Evolutionary conservation across 805 yeast species (phyloP).

Genomic region (Monosporozyma aquatica): DNA sequence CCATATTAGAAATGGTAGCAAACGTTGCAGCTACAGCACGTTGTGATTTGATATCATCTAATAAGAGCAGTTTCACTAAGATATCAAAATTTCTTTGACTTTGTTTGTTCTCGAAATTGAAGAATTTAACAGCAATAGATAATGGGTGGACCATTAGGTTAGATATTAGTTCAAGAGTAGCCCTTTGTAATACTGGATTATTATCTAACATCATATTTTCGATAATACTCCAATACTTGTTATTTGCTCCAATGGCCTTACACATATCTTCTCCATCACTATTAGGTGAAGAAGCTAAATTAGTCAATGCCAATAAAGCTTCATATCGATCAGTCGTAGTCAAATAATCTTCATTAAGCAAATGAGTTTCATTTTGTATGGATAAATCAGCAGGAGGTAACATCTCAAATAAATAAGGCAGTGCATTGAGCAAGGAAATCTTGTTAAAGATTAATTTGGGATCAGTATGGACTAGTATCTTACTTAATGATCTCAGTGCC

Average conservation of each 20-base stretch:
- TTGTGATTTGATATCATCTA: slow-evolving; percentile 36
- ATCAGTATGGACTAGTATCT: slow-evolving; percentile 36
- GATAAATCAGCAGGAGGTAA: slow-evolving; percentile 11
- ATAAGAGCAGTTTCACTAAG: slow-evolving; percentile 33
- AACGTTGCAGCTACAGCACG: slow-evolving; percentile 33
- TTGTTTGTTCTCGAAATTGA: slow-evolving; percentile 38
- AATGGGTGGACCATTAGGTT: slow-evolving; percentile 41
- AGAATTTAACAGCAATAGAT: slow-evolving; percentile 42
- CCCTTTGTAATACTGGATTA: slow-evolving; percentile 43
- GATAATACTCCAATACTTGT: slow-evolving; percentile 39
- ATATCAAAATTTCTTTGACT: slow-evolving; percentile 35
- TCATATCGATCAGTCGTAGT: slow-evolving; percentile 38
- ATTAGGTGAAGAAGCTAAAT: slow-evolving; percentile 43
- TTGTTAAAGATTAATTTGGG: slow-evolving; percentile 38
- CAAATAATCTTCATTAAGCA: slow-evolving; percentile 11
- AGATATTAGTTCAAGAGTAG: slow-evolving; percentile 54
- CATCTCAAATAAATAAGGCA: slow-evolving; percentile 40
- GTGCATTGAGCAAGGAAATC: slow-evolving; percentile 34
- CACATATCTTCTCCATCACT: slow-evolving; percentile 33
- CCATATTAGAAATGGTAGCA: slow-evolving; percentile 28
- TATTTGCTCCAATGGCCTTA: slow-evolving; percentile 24
- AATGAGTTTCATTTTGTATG: slow-evolving; percentile 4
- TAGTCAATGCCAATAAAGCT: slow-evolving; percentile 57
- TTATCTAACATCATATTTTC: slow-evolving; percentile 38
- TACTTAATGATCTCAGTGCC: slow-evolving; percentile 38